Base-by-base conservation (phyloP, 2,329 filamentous ascomycete genomes). In the Neonectria sp. region DNA sequence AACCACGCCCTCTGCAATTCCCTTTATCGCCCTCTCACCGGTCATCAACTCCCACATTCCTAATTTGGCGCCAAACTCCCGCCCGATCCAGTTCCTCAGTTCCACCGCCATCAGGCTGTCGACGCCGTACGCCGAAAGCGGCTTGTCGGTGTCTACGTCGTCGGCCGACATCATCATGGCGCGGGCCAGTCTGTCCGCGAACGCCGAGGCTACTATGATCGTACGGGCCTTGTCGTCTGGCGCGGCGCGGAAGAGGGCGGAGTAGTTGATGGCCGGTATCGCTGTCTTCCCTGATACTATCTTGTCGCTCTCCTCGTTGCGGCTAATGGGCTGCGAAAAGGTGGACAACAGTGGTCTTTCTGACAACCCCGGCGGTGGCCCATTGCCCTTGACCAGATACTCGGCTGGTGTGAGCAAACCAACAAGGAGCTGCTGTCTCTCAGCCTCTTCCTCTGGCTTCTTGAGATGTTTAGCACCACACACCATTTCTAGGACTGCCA, bases 51-150 rank as follows among this genome's bases (percentile, higher is more conserved):
- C 37, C 37, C 37, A 40, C 37, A 40, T 40, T 6, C 37, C 37
- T 15, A 40, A 15, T 8, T 40, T 40, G 37, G 37, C 37, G 37
- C 37, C 46, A 49, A 49, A 49, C 46, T 49, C 46, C 17, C 52
- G 0, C 29, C 61, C 17, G 6, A 85, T 70, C 82, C 82, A 85
- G 37, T 81, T 82, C 2, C 83, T 71, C 35, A 86, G 51, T 70
- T 86, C 83, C 0, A 85, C 80, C 1, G 82, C 83, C 31, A 86
- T 79, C 0, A 86, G 77, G 1, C 81, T 75, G 21, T 78, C 76
- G 2, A 77, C 61, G 9, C 76, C 75, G 9, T 76, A 76, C 0
- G 64, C 58, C 6, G 69, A 71, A 1, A 74, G 40, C 1, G 75
- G 63, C 53, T 70, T 72, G 33, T 62, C 66, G 1, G 64, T 17